Evolutionary conservation across 768 basidiomycete species (phyloP).

Genomic region (Tylopilus sp.): DNA sequence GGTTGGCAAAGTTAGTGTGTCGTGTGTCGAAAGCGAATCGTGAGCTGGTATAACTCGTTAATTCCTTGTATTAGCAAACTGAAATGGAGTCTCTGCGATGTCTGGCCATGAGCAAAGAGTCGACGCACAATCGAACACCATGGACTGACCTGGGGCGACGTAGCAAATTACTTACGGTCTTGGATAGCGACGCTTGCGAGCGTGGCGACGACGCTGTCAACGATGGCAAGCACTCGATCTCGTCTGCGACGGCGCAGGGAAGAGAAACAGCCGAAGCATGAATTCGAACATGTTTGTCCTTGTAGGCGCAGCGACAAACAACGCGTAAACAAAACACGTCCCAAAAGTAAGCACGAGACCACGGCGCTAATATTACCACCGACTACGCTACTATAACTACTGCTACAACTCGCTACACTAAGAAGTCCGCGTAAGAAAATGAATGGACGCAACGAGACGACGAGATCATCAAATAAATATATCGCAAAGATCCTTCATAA

Average conservation of each 20-base stretch:
- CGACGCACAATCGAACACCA: background rate
- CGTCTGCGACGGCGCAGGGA: constrained; percentile 16
- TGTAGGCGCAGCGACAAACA: constrained; percentile 28
- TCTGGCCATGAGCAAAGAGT: background rate
- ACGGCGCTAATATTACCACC: too few species aligned
- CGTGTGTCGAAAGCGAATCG: constrained; percentile 16
- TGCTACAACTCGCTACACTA: constrained; percentile 3
- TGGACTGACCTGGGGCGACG: constrained; percentile 21
- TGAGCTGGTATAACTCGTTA: constrained; percentile 25
- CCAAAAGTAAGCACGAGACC: constrained; percentile 23
- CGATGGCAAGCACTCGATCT: constrained; percentile 18
- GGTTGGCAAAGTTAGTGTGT: constrained; percentile 14
- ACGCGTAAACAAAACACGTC: constrained; percentile 31
- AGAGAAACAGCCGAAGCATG: constrained; percentile 17
- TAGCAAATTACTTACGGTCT: constrained; percentile 28
- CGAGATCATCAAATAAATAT: constrained; percentile 3
- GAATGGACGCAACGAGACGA: background rate
- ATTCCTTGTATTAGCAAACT: constrained; percentile 20
- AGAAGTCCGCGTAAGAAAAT: too few species aligned
- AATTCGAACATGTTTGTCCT: constrained; percentile 35
- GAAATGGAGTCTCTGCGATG: constrained; percentile 11
- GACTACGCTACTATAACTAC: constrained; percentile 2
- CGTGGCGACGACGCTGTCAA: constrained; percentile 15
- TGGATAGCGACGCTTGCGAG: constrained; percentile 17
- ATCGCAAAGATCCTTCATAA: constrained; percentile 16